Conservation (phyloP, 164 flowering plant species). For the Chimonanthus praecox region DNA sequence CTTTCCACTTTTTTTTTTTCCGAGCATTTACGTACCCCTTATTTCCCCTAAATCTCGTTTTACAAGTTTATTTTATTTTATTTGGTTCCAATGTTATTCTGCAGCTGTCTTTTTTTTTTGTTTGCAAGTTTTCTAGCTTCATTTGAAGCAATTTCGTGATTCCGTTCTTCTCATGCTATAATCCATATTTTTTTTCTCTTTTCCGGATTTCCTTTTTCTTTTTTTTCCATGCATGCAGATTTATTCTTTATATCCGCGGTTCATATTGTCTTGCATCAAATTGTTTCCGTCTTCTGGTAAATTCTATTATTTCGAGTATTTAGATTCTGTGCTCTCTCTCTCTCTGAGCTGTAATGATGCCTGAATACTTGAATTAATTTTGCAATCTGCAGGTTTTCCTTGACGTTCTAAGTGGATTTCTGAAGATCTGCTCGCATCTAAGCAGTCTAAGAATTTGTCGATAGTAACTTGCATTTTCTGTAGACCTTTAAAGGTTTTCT, state of each 20-base stretch:
- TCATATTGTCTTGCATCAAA: too few relatives aligned
- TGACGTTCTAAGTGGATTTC: neutral
- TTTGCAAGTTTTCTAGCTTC: neutral
- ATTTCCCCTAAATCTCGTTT: too few relatives aligned
- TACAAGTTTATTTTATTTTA: too few relatives aligned
- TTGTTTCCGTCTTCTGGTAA: too few relatives aligned
- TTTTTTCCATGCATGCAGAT: neutral
- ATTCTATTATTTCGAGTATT: too few relatives aligned
- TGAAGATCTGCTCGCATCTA: neutral
- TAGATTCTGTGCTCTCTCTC: too few relatives aligned
- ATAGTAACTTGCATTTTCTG: neutral
- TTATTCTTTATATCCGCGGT: too few relatives aligned
- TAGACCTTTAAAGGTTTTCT: neutral
- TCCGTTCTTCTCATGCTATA: neutral
- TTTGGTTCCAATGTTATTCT: too few relatives aligned
- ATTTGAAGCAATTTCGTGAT: too few relatives aligned
- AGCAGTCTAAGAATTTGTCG: neutral
- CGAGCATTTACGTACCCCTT: too few relatives aligned
- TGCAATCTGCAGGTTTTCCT: slow-evolving; percentile 8
- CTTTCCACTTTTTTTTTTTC: too few relatives aligned
- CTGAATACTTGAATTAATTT: neutral
- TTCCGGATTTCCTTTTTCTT: neutral
- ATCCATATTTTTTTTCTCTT: neutral
- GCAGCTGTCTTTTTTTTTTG: neutral
- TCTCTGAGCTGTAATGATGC: neutral